Percentiles rank a stretch among this genome's conserved stretches.
Evolutionary conservation across 1,284 basidiomycete species (phyloP).

Genomic region (Marasmius sp.): DNA sequence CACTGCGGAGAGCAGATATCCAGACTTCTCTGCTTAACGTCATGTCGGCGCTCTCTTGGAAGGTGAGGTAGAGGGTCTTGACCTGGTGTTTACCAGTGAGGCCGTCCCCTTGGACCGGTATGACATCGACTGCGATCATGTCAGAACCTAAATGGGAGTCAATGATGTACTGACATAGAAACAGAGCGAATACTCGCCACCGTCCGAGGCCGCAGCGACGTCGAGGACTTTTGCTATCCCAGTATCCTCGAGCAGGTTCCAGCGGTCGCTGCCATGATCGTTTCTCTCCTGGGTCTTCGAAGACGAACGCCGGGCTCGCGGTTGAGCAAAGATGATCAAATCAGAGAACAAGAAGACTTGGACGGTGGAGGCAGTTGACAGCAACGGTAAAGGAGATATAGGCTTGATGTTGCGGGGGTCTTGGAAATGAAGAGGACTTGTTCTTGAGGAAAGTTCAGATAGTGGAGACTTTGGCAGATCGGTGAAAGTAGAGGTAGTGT

Average conservation of each 20-base stretch:
- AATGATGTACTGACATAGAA: neutral
- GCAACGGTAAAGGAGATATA: slow-evolving; percentile 3
- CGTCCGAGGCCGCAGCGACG: slow-evolving; percentile 31
- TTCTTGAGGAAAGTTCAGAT: neutral
- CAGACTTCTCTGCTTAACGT: neutral
- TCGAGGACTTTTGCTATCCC: slow-evolving; percentile 59
- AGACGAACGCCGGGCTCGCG: slow-evolving; percentile 19
- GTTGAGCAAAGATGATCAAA: slow-evolving; percentile 51
- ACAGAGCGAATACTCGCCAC: neutral
- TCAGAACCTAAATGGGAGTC: neutral
- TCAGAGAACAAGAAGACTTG: slow-evolving; percentile 73
- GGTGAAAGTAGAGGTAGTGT: slow-evolving; percentile 19
- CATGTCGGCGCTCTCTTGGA: neutral
- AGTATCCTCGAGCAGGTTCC: slow-evolving; percentile 47
- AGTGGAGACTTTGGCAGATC: slow-evolving; percentile 11
- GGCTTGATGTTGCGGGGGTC: slow-evolving; percentile 3
- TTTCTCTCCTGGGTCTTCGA: slow-evolving; percentile 24
- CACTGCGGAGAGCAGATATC: slow-evolving; percentile 7
- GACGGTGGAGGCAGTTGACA: slow-evolving; percentile 24
- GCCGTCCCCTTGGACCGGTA: neutral
- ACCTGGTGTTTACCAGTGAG: neutral
- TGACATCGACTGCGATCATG: neutral
- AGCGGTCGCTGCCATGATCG: slow-evolving; percentile 29
- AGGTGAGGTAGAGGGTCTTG: neutral
- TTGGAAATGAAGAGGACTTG: neutral